Conservation (phyloP, 2,329 filamentous ascomycete genomes). For the Cladosporium sphaerospermum region DNA sequence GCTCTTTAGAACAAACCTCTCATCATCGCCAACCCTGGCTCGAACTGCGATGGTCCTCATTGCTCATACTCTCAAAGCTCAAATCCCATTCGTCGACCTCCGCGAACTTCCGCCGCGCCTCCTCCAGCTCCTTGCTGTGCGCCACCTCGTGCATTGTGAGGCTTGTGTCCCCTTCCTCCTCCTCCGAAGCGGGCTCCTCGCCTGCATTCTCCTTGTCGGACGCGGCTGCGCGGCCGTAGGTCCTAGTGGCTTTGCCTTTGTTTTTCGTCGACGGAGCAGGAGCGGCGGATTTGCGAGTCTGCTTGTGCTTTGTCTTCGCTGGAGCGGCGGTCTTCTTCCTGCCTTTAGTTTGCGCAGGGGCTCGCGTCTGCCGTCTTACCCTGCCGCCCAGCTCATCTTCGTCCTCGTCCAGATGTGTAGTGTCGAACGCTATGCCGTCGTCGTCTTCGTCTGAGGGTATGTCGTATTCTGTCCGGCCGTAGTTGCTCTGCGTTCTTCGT, state of each 20-base stretch:
- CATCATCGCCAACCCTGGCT: slow-evolving; percentile 27
- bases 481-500: slow-evolving; percentile 19
- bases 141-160: slow-evolving; percentile 27
- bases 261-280: slow-evolving; percentile 6
- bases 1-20: no score
- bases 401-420: slow-evolving; percentile 24
- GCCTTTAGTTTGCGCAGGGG: slow-evolving; percentile 10
- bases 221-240: slow-evolving; percentile 24
- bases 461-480: slow-evolving; percentile 34
- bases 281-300: slow-evolving; percentile 11
- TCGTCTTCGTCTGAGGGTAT: slow-evolving; percentile 33
- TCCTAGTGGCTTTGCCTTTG: slow-evolving; percentile 17
- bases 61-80: slow-evolving; percentile 46
- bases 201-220: slow-evolving; percentile 6
- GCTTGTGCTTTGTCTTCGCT: slow-evolving; percentile 6
- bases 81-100: slow-evolving; percentile 47
- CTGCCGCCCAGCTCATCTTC: slow-evolving; percentile 36
- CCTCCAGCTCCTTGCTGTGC: slow-evolving; percentile 34
- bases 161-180: slow-evolving; percentile 16
- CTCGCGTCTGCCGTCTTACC: slow-evolving; percentile 19
- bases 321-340: slow-evolving; percentile 13
- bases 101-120: slow-evolving; percentile 42
- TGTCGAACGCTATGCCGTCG: slow-evolving; percentile 15
- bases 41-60: slow-evolving; percentile 33
- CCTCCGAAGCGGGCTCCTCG: slow-evolving; percentile 12